Evolutionary conservation across 345 rosid genomes (phyloP).

Genomic region (Corchorus olitorius): DNA sequence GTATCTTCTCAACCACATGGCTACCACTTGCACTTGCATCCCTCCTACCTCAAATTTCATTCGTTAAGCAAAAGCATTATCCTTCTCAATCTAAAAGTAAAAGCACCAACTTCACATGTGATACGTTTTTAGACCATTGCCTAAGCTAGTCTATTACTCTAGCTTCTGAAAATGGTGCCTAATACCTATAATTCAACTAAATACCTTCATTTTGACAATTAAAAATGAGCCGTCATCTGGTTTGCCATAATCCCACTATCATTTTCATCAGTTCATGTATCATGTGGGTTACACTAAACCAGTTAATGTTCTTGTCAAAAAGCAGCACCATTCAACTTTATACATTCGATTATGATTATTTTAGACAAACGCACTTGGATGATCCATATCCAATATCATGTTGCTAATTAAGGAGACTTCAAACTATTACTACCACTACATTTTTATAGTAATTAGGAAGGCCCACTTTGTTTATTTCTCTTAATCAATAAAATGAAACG

Average conservation of each 20-base stretch:
- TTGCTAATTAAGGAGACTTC: not conserved
- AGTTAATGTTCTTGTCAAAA: not conserved
- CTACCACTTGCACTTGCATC: not conserved
- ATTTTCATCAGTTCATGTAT: not conserved
- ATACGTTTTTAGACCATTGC: not conserved
- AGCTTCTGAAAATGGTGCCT: not conserved
- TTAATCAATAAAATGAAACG: not conserved
- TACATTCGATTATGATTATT: not conserved
- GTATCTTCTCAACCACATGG: slow-evolving; percentile 24
- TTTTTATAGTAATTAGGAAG: not conserved
- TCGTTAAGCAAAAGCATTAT: slow-evolving; percentile 38
- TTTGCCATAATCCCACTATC: not conserved
- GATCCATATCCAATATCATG: not conserved
- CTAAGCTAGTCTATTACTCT: not conserved
- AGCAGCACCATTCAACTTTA: not conserved
- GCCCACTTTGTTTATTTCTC: not conserved
- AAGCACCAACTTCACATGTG: slow-evolving; percentile 9
- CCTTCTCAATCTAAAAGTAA: not conserved
- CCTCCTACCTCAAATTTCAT: slow-evolving; percentile 17
- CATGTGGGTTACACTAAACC: not conserved
- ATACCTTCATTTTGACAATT: not conserved
- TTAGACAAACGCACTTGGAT: not conserved
- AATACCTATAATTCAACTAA: not conserved
- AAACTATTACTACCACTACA: not conserved
- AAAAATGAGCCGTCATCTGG: not conserved